A percentile compares a stretch with the other conserved stretches of the same genome.
Conservation (phyloP, 768 basidiomycete genomes). For the Zangia roseola region DNA sequence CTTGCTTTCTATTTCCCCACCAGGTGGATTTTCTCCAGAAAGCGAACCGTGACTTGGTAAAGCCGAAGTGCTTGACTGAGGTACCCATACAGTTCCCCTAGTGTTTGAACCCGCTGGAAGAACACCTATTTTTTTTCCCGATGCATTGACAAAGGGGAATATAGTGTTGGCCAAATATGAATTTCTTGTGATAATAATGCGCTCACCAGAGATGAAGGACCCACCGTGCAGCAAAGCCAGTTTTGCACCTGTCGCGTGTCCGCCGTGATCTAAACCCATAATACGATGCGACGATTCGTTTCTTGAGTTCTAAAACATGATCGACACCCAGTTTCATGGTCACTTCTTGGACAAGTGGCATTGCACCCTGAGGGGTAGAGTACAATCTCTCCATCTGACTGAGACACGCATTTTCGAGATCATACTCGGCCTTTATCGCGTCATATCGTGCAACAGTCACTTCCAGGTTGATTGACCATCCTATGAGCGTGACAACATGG, state of each 20-base stretch:
- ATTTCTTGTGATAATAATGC: too few species aligned
- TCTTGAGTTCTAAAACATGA: too few species aligned
- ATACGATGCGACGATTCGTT: too few species aligned
- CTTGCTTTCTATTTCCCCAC: too few species aligned
- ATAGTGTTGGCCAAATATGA: too few species aligned
- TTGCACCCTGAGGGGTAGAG: conserved; percentile 5
- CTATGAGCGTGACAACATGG: not conserved
- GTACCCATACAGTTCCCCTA: not conserved
- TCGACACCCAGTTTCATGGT: conserved; percentile 13
- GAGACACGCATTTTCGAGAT: conserved; percentile 12
- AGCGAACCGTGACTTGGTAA: conserved; percentile 20
- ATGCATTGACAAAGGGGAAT: too few species aligned
- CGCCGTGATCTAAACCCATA: conserved; percentile 13
- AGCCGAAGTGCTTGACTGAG: conserved; percentile 22
- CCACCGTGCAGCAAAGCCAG: too few species aligned
- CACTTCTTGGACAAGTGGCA: conserved; percentile 20
- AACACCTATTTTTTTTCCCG: too few species aligned
- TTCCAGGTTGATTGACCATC: not conserved
- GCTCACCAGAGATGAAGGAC: too few species aligned
- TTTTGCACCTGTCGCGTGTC: conserved; percentile 13
- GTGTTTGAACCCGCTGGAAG: too few species aligned
- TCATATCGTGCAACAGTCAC: conserved; percentile 10
- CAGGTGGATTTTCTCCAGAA: conserved; percentile 7
- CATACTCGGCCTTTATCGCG: conserved; percentile 6
- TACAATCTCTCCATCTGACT: conserved; percentile 16